Base-by-base conservation (phyloP, 169 alveolate genomes). In the Plasmodium gaboni region DNA sequence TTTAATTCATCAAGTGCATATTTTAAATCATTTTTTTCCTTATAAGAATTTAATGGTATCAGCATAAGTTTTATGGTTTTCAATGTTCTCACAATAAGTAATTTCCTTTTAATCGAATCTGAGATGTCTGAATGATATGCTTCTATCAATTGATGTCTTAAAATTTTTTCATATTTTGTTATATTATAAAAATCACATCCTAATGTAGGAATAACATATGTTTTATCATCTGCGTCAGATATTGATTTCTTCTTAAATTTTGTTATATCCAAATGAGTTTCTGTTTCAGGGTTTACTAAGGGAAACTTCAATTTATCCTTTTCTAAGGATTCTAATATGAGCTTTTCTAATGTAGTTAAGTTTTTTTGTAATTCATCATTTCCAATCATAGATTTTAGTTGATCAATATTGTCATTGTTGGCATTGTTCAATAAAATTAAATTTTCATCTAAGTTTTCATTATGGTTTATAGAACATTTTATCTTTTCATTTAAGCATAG, bases 91-190 rank as follows among this genome's bases (percentile, higher is more conserved):
- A 57, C 42, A 46, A 73, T 17, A 57, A 73, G 12, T 12, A 10
- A 44, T 48, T 68, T 67, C 32, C 19, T 67, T 48, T 68, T 68
- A 44, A 44, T 15, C 13, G 46, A 46, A 15, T 5, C 6, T 13
- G 88, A 38, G 0, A 46, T 17, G 8, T 74, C 88, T 19, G 38
- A 9, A 15, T 44, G 24, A 48, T 74, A 74, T 1, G 13, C 17
- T 48, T 74, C 46, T 17, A 74, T 61, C 15, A 60, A 13, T 44
- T 74, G 67, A 24, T 44, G 32, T 50, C 17, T 74, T 46, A 73
- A 46, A 44, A 74, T 51, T 51, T 74, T 60, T 63, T 74, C 88
- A 74, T 61, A 60, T 61, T 74, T 74, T 74, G 46, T 12, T 74
- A 74, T 9, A 61, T 74, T 73, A 10, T 74, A 51, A 28, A 61